Percentiles rank a stretch among this genome's conserved stretches.
phyloP scores from a whole-genome alignment of 257 asterid genomes.

The Solanum sejunctum region DNA sequence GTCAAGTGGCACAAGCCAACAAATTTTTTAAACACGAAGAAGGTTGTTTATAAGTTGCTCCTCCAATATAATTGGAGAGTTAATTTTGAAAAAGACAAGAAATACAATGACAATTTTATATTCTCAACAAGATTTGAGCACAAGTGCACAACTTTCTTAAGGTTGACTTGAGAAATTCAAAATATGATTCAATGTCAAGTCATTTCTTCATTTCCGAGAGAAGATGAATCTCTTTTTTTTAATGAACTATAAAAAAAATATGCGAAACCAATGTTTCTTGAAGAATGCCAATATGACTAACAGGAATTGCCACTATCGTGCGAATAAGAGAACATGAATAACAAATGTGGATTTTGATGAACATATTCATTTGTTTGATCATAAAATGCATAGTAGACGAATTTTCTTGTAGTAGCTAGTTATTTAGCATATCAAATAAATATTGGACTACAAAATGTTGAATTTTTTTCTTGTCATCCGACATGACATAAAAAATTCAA shows the following conservation, averaged over 20 bases:
- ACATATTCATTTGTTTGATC: neutral
- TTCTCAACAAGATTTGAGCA: neutral
- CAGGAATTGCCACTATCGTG: neutral
- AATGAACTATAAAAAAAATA: neutral
- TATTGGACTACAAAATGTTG: neutral
- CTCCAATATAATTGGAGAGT: neutral
- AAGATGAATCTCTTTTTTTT: neutral
- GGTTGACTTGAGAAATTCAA: constrained; percentile 1
- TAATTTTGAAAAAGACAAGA: constrained; percentile 4
- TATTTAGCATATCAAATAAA: constrained; percentile 1
- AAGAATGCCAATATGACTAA: neutral
- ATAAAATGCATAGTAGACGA: neutral
- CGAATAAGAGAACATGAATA: neutral
- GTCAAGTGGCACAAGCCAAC: neutral
- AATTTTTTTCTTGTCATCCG: constrained; percentile 5
- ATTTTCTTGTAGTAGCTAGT: neutral
- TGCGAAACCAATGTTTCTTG: neutral
- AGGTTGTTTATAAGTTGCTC: neutral
- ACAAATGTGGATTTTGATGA: neutral
- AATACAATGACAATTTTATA: constrained; percentile 1
- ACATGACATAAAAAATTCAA: constrained; percentile 1
- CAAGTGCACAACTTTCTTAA: neutral
- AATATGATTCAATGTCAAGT: neutral
- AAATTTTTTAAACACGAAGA: neutral
- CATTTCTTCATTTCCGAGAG: neutral